Base-by-base conservation (phyloP, 148 eudicot genomes). In the Vaccinium corymbosum region DNA sequence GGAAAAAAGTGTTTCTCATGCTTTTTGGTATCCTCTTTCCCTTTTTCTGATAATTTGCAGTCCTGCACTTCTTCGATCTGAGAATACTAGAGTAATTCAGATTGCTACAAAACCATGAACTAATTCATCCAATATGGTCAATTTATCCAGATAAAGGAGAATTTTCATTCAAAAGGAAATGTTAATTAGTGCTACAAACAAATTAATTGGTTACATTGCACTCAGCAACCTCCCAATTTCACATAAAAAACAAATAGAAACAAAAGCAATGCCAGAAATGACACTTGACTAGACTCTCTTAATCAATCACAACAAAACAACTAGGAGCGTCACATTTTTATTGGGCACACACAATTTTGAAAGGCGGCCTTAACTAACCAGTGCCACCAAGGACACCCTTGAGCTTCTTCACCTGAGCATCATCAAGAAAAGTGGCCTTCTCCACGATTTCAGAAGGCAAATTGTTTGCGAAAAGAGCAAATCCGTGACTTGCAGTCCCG, bases 311-410 rank as follows among this genome's bases (percentile, higher is more conserved):
- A 42, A 51, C 14, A 51, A 51, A 0, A 51, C 55, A 51, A 51
- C 2, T 8, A 1, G 55, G 53, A 51, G 12, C 53, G 8, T 12
- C 53, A 51, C 12, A 8, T 51, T 51, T 51, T 51, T 51, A 51
- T 51, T 51, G 53, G 55, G 14, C 12, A 51, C 55, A 51, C 12
- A 11, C 55, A 51, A 10, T 51, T 12, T 51, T 12, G 2, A 8
- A 9, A 9, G 2, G 2, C 6, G 55, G 55, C 55, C 46, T 42
- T 4, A 42, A 42, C 46, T 85, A 92, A 59, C 88, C 88, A 1
- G 88, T 89, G 52, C 96, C 96, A 19, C 98, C 98, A 78, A 93
- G 93, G 20, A 93, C 95, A 59, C 87, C 88, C 92, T 94, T 94
- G 84, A 94, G 95, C 88, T 92, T 93, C 94, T 92, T 94, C 10